Evolutionary conservation across 345 rosid species (phyloP).

Genomic region (Arabis alpina): DNA sequence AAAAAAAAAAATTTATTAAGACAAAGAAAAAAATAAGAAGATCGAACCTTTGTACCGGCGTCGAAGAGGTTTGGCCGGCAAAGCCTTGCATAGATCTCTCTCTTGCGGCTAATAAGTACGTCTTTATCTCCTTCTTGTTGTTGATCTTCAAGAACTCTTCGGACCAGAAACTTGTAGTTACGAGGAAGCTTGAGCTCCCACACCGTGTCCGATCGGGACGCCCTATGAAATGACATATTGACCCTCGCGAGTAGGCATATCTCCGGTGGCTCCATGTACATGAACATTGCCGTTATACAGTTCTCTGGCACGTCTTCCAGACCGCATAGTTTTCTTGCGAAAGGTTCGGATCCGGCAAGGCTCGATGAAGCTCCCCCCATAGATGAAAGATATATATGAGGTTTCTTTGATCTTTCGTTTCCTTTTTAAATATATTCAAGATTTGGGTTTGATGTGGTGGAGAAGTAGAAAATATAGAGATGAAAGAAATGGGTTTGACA

Average conservation of each 20-base stretch:
- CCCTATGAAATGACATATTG: conserved; percentile 61
- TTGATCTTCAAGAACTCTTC: conserved; percentile 51
- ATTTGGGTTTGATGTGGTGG: conserved; percentile 48
- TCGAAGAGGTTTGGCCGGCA: conserved; percentile 66
- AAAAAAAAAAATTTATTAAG: background rate
- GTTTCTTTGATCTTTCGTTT: background rate
- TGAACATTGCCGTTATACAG: conserved; percentile 63
- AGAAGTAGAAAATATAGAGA: conserved; percentile 65
- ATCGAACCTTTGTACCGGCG: conserved; percentile 69
- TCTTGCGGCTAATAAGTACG: conserved; percentile 48
- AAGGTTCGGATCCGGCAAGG: conserved; percentile 34
- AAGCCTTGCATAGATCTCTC: conserved; percentile 65
- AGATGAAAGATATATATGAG: conserved; percentile 13
- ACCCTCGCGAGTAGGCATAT: conserved; percentile 72
- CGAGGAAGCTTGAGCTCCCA: conserved; percentile 88
- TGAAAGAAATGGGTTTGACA: conserved; percentile 49
- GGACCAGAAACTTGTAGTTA: conserved; percentile 65
- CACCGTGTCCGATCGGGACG: conserved; percentile 72
- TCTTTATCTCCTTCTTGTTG: conserved; percentile 17
- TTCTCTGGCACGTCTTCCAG: conserved; percentile 76
- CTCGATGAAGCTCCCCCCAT: conserved; percentile 74
- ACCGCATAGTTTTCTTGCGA: conserved; percentile 32
- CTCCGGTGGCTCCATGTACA: conserved; percentile 79
- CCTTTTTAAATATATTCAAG: background rate
- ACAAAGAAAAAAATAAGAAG: background rate